Conservation (phyloP, 805 yeast genomes). For the Wickerhamiella brachini region DNA sequence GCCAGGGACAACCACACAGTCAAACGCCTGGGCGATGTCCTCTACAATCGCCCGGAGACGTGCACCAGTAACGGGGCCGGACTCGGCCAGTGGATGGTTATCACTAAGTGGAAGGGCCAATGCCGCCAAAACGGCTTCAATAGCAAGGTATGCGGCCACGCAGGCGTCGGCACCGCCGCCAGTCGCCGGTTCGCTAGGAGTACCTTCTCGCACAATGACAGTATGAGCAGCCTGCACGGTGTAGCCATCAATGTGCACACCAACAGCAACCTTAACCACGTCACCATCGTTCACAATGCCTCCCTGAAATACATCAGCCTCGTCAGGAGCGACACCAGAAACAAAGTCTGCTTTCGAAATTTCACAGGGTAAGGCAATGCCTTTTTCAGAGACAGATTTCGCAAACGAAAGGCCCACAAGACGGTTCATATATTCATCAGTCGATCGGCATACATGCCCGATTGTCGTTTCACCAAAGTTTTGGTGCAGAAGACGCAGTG, state of each 20-base stretch:
- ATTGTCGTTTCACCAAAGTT: conserved; percentile 44
- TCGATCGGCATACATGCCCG: conserved; percentile 61
- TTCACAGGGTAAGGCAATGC: conserved; percentile 84
- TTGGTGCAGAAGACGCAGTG: conserved; percentile 53
- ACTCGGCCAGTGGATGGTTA: conserved; percentile 33
- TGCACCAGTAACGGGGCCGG: conserved; percentile 41
- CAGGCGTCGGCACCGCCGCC: conserved; percentile 83
- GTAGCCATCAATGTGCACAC: conserved; percentile 92
- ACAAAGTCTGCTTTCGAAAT: conserved; percentile 72
- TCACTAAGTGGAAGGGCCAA: conserved; percentile 51
- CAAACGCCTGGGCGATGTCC: conserved; percentile 68
- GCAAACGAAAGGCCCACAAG: conserved; percentile 44
- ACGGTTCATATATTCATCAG: conserved; percentile 59
- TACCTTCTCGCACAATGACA: conserved; percentile 47
- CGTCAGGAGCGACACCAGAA: conserved; percentile 75
- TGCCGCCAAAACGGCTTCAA: conserved; percentile 68
- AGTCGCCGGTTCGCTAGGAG: conserved; percentile 51
- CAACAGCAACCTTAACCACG: conserved; percentile 69
- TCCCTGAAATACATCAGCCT: conserved; percentile 24
- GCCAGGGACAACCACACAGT: conserved; percentile 82
- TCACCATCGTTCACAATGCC: conserved; percentile 58
- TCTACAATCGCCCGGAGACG: conserved; percentile 66
- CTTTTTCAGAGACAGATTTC: conserved; percentile 49
- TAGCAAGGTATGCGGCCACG: conserved; percentile 79
- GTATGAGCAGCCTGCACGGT: conserved; percentile 82